Evolutionary conservation across 495 filamentous ascomycete species (phyloP).

Genomic region (Neurospora tetrasperma): DNA sequence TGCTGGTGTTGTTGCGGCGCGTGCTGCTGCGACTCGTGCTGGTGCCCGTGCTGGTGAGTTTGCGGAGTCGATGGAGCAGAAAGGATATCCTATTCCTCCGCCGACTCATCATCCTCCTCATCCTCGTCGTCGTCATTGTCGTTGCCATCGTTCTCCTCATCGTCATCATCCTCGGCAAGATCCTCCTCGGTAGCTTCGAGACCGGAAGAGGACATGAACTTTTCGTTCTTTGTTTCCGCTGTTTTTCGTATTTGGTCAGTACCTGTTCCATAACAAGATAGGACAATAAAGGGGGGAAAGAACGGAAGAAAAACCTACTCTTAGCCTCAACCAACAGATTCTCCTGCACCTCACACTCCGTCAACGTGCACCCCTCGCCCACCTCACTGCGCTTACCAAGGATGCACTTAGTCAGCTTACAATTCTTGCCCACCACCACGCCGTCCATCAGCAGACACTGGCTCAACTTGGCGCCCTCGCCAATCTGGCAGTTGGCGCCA

Average conservation of each 20-base stretch:
- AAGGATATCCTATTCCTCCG: constrained; percentile 1
- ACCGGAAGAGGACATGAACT: constrained; percentile 76
- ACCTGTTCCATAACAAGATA: too few species aligned
- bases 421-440: constrained; percentile 65
- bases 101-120: constrained; percentile 4
- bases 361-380: constrained; percentile 63
- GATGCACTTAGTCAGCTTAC: constrained; percentile 70
- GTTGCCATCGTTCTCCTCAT: constrained; percentile 19
- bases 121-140: constrained; percentile 8
- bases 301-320: constrained; percentile 47
- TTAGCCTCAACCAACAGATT: constrained; percentile 68
- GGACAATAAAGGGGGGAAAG: neutral
- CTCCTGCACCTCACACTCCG: constrained; percentile 86
- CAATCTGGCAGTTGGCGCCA: constrained; percentile 76
- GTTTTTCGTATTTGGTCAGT: too few species aligned
- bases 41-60: neutral
- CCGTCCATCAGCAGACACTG: constrained; percentile 88
- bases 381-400: constrained; percentile 66
- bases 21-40: neutral
- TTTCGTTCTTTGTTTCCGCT: constrained; percentile 72
- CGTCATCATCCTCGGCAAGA: constrained; percentile 28
- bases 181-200: constrained; percentile 52
- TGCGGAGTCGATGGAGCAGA: neutral
- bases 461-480: constrained; percentile 63
- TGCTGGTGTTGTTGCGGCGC: neutral